phyloP scores from a whole-genome alignment of 257 asterid genomes.

The Avicennia marina region DNA sequence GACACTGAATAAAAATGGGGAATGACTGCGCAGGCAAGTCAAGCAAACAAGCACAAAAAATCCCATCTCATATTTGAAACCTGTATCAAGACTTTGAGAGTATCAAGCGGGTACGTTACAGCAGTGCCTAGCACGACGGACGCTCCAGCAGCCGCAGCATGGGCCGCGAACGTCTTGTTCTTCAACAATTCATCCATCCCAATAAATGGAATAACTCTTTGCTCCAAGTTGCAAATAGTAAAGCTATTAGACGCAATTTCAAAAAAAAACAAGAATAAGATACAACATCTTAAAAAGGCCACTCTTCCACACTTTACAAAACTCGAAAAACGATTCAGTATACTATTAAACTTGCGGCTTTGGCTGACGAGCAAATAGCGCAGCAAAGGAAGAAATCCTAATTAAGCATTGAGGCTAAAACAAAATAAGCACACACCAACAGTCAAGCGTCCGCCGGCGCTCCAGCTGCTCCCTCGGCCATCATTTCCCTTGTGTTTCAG shows the following conservation, averaged over 20 bases:
- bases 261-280: too few species aligned
- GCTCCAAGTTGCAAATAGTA: slow-evolving; percentile 2
- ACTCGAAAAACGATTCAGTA: neutral
- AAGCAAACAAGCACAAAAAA: slow-evolving; percentile 22
- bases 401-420: too few species aligned
- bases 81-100: slow-evolving; percentile 78
- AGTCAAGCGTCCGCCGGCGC: too few species aligned
- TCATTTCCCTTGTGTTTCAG: too few species aligned
- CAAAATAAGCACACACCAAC: too few species aligned
- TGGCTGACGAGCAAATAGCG: neutral
- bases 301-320: neutral
- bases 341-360: slow-evolving; percentile 5
- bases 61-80: slow-evolving; percentile 28
- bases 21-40: neutral
- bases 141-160: slow-evolving; percentile 63
- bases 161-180: slow-evolving; percentile 51
- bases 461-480: too few species aligned
- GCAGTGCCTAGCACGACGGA: slow-evolving; percentile 58
- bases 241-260: neutral
- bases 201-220: neutral
- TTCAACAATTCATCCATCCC: slow-evolving; percentile 69
- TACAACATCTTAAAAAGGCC: neutral
- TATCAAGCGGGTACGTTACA: slow-evolving; percentile 75
- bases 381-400: too few species aligned
- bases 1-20: neutral